These are phyloP conservation scores for Calvatia gigantea DNA, from an alignment of 768 basidiomycete species.

Conservation along the genomic window DNA sequence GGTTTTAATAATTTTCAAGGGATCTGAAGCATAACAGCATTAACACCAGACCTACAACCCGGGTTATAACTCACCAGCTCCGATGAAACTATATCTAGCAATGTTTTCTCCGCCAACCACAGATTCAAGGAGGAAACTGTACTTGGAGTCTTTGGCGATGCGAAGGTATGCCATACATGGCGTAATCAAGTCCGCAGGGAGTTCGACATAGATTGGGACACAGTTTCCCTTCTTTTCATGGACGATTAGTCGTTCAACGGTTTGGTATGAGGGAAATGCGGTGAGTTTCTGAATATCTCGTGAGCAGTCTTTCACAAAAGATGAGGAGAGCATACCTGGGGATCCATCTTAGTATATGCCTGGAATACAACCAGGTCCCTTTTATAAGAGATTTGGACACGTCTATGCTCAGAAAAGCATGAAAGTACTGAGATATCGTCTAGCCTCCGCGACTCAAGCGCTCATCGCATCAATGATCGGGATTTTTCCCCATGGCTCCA, in stretches of 20 bases:
- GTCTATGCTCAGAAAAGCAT: not conserved
- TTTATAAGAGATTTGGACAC: constrained; percentile 3
- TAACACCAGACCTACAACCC: not conserved
- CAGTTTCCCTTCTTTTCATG: constrained; percentile 87
- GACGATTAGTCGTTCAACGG: constrained; percentile 73
- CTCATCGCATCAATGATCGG: constrained; percentile 5
- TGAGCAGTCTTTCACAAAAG: constrained; percentile 2
- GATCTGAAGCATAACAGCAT: constrained; percentile 51
- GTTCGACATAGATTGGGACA: constrained; percentile 86
- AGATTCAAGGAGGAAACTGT: constrained; percentile 94
- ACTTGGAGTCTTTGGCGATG: constrained; percentile 86
- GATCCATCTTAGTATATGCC: constrained; percentile 36
- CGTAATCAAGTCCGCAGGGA: constrained; percentile 94
- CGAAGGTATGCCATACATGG: constrained; percentile 96
- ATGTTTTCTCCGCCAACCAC: constrained; percentile 88
- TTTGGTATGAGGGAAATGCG: constrained; percentile 68
- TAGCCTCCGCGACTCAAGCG: not conserved
- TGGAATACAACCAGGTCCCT: not conserved
- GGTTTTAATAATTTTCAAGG: constrained; percentile 86
- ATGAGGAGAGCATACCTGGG: constrained; percentile 36
- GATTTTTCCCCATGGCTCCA: too few relatives aligned
- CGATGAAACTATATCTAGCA: constrained; percentile 94
- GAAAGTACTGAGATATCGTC: not conserved
- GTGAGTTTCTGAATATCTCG: constrained; percentile 50
- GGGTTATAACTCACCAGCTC: constrained; percentile 63